Base-by-base conservation (phyloP, 2,329 filamentous ascomycete species). In the Aspergillus ochraceoroseus region DNA sequence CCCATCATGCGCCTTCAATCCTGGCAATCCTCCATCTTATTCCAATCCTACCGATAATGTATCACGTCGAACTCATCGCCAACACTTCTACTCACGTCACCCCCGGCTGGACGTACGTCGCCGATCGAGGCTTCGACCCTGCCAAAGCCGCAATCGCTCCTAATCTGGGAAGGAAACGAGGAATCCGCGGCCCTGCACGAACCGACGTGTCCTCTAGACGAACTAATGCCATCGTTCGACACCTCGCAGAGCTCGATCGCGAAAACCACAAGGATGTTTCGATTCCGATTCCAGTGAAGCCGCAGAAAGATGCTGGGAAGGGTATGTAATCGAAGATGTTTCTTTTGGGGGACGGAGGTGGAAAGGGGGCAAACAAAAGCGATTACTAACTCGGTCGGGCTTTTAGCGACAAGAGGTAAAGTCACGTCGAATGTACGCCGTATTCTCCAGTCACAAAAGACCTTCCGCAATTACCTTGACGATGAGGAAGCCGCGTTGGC, bases 31-130 rank as follows among this genome's bases (percentile, higher is more conserved):
- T n/a, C 5, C 18, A 22, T 4, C 15, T n/a, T 13, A 3, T 22
- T 14, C 19, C 23, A 17, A 22, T 20, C 26, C n/a, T 15, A 34
- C n/a, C 4, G 22, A 39, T 23, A 29, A 82, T 81, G 74, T 77
- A 77, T 52, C 83, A 85, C 55, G 87, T 96, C 55, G 82, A 94
- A 65, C 83, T 94, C 54, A 72, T 95, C 42, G 85, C 87, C 23
- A 80, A 79, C 57, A 71, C 80, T 18, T 80, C 79, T 46, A 80
- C 80, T 11, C 77, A 79, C 30, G 72, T 76, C 30, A 85, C 87
- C 1, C 88, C 90, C 1, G 90, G 90, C 57, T 96, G 88, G 84
- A 87, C 87, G 8, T 95, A 95, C 62, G 86, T 95, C 1, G 82
- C 88, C 19, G 87, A 95, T 59, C 81, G 77, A 11, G 60, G 75